Base-by-base conservation (phyloP, 306 rosid genomes). In the Vigna angularis region DNA sequence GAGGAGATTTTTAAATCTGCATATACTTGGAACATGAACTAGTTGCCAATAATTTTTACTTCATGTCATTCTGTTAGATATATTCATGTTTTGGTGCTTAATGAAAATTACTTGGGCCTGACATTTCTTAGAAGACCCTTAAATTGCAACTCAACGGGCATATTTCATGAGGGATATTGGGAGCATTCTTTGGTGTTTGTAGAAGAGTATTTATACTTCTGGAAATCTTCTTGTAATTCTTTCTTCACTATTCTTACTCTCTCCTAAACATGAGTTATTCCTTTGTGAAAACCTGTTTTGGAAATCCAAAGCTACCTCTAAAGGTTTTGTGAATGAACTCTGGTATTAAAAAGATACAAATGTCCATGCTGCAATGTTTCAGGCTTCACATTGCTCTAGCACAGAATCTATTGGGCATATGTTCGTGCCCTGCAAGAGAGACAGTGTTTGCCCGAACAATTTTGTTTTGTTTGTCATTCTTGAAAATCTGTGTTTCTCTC, bases 51-150 rank as follows among this genome's bases (percentile, higher is more conserved):
- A 30, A 30, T 72, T 32, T 50, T 49, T 40, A 47, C 45, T 49
- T 72, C 18, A 57, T 22, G 44, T 18, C 44, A 58, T 76, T 80
- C 57, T 22, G 32, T 52, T 53, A 57, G 73, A 18, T 66, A 52
- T 73, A 72, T 18, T 61, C 47, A 12, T 66, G 48, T 74, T 70
- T 76, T 56, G 66, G 65, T 61, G 57, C 40, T 63, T 75, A 58
- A 61, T 51, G 62, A 76, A 40, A 38, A 80, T 65, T 45, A 52
- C 70, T 30, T 28, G 71, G 71, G 64, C 70, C 48, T 47, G 40
- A 17, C 70, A 32, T 30, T 73, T 38, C 69, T 63, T 74, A 47
- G 44, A 38, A 38, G 44, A 38, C 44, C 44, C 44, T 38, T 38
- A 38, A 38, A 7, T 38, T 38, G 44, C 44, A 38, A 38, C 9